phyloP scores from a whole-genome alignment of 2,329 filamentous ascomycete species.

The Escovopsis weberi region DNA sequence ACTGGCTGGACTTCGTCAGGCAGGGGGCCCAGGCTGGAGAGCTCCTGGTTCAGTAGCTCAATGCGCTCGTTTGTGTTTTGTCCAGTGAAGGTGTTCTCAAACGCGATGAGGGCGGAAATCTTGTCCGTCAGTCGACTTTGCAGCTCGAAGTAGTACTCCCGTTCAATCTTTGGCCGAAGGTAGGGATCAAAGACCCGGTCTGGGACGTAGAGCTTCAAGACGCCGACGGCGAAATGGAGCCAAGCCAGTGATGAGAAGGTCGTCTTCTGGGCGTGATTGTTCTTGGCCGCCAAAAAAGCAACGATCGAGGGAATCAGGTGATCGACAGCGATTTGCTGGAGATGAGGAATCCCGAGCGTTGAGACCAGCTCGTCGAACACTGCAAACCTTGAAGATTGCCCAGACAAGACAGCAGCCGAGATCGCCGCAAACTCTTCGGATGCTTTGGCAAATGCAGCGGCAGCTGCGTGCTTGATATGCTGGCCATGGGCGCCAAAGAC shows the following conservation, averaged over 20 bases:
- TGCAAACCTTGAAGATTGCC: constrained; percentile 1
- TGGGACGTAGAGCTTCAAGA: constrained; percentile 70
- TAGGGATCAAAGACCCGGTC: constrained; percentile 77
- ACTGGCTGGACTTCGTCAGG: constrained; percentile 51
- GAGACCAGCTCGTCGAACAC: constrained; percentile 12
- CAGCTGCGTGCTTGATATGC: constrained; percentile 14
- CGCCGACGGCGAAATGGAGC: constrained; percentile 59
- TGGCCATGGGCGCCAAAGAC: constrained; percentile 26
- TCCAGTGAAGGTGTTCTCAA: constrained; percentile 54
- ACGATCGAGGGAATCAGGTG: constrained; percentile 33
- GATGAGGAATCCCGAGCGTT: constrained; percentile 19
- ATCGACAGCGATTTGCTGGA: constrained; percentile 21
- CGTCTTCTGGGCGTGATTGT: constrained; percentile 8
- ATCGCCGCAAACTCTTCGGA: constrained; percentile 9
- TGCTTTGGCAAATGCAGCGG: constrained; percentile 13
- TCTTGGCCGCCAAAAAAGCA: constrained; percentile 22
- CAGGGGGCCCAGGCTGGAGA: constrained; percentile 48
- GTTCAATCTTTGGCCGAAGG: constrained; percentile 49
- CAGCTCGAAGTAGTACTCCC: constrained; percentile 40
- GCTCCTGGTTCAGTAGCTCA: constrained; percentile 45
- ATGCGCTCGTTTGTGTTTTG: constrained; percentile 53
- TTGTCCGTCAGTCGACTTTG: constrained; percentile 39
- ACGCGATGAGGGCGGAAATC: constrained; percentile 45
- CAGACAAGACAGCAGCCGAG: constrained; percentile 1
- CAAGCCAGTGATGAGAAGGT: constrained; percentile 44